phyloP scores from a whole-genome alignment of 768 basidiomycete species.

The Panus rudis region DNA sequence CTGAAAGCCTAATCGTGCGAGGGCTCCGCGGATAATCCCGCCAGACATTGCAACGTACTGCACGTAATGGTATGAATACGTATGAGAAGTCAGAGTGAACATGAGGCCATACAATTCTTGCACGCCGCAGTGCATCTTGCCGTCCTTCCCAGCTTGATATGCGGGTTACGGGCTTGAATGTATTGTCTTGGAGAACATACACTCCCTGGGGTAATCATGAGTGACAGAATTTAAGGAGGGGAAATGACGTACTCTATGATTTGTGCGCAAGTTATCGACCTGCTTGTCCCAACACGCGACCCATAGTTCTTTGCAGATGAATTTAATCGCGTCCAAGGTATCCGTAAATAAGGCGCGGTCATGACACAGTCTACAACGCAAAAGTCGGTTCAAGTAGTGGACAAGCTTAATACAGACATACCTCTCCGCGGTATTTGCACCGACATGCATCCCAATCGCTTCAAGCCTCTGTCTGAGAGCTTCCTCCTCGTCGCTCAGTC shows the following conservation, averaged over 20 bases:
- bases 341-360: slow-evolving; percentile 71
- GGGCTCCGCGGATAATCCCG: slow-evolving; percentile 79
- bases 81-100: not conserved
- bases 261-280: slow-evolving; percentile 91
- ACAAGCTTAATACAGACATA: slow-evolving; percentile 27
- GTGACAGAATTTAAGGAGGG: not conserved
- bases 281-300: slow-evolving; percentile 88
- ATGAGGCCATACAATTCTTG: slow-evolving; percentile 56
- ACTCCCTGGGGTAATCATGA: slow-evolving; percentile 52
- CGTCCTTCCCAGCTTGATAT: slow-evolving; percentile 78
- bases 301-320: slow-evolving; percentile 97
- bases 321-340: slow-evolving; percentile 88
- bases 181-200: slow-evolving; percentile 88
- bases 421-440: slow-evolving; percentile 83
- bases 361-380: slow-evolving; percentile 54
- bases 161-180: slow-evolving; percentile 78
- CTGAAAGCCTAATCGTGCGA: slow-evolving; percentile 70
- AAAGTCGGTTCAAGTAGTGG: not conserved
- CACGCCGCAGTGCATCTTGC: slow-evolving; percentile 61
- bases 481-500: slow-evolving; percentile 65
- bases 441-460: slow-evolving; percentile 79
- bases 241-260: slow-evolving; percentile 65
- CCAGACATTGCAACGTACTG: slow-evolving; percentile 80
- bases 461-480: slow-evolving; percentile 65
- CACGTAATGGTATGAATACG: not conserved